Evolutionary conservation across 768 basidiomycete genomes (phyloP).

Genomic region (Butyriboletus loyo): DNA sequence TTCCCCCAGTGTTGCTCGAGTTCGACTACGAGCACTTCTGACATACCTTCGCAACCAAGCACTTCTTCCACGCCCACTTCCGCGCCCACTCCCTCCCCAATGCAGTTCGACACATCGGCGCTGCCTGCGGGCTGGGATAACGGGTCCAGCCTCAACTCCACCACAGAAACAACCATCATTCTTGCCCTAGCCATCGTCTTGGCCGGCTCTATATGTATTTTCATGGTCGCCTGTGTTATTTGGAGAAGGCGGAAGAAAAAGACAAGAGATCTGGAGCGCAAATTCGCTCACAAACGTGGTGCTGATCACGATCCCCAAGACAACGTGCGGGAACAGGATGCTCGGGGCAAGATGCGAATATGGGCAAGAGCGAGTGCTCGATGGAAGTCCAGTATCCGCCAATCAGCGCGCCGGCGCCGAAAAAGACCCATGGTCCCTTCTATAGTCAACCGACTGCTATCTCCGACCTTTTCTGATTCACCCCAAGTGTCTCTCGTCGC

Average conservation of each 20-base stretch:
- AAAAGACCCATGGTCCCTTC: constrained; percentile 9
- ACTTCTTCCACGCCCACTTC: constrained; percentile 14
- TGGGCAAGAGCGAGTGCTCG: constrained; percentile 66
- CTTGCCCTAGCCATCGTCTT: constrained; percentile 60
- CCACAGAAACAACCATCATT: constrained; percentile 44
- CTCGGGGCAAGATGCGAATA: constrained; percentile 50
- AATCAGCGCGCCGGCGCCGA: constrained; percentile 58
- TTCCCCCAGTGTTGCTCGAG: constrained; percentile 18
- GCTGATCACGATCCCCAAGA: constrained; percentile 28
- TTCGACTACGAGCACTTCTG: constrained; percentile 3
- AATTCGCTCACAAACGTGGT: constrained; percentile 26
- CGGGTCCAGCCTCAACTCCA: constrained; percentile 6
- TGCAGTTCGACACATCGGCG: constrained; percentile 20
- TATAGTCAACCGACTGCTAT: constrained; percentile 12
- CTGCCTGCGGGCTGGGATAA: constrained; percentile 57
- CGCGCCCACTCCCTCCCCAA: constrained; percentile 11
- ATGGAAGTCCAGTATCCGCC: constrained; percentile 64
- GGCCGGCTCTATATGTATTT: constrained; percentile 54
- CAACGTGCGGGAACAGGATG: constrained; percentile 42
- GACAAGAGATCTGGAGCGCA: constrained; percentile 53
- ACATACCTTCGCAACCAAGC: not conserved
- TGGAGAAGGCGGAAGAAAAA: constrained; percentile 47
- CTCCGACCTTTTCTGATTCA: constrained; percentile 15
- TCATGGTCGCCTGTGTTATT: constrained; percentile 61
- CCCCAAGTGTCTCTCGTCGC: constrained; percentile 2